Conservation (phyloP, 768 basidiomycete species). For the Agaricus bisporus region DNA sequence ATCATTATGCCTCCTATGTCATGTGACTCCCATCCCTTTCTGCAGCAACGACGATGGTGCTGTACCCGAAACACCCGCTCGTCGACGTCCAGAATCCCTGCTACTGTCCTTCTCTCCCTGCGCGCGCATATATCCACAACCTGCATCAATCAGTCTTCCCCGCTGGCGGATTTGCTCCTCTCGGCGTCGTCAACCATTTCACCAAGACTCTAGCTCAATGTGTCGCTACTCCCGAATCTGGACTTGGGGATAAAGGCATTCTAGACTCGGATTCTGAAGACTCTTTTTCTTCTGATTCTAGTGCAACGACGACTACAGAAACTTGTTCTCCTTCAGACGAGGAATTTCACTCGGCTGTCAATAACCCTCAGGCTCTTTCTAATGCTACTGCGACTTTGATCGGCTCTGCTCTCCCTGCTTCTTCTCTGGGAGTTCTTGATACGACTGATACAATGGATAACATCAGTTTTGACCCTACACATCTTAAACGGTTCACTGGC, state of each 20-base stretch:
- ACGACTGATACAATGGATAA: constrained; percentile 4
- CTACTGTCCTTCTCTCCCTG: constrained; percentile 48
- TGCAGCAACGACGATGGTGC: background rate
- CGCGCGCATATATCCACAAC: constrained; percentile 38
- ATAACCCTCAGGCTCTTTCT: background rate
- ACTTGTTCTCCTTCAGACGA: background rate
- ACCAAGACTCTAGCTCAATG: constrained; percentile 24
- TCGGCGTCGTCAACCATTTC: constrained; percentile 22
- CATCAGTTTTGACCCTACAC: constrained; percentile 11
- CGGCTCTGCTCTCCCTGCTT: background rate
- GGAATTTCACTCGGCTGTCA: background rate
- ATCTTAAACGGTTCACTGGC: background rate
- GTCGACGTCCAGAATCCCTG: constrained; percentile 51
- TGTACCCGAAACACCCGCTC: constrained; percentile 21
- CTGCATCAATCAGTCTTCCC: constrained; percentile 27
- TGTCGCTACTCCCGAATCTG: constrained; percentile 14
- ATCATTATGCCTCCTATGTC: too few species aligned
- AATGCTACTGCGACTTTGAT: background rate
- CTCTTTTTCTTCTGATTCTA: constrained; percentile 1
- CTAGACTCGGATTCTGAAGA: constrained; percentile 11
- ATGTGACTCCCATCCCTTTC: background rate
- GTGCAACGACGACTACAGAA: background rate
- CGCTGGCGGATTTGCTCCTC: constrained; percentile 4
- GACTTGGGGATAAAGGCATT: constrained; percentile 2
- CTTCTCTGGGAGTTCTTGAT: background rate